A percentile compares a stretch with the other conserved stretches of the same genome.
These are phyloP conservation scores for Alternaria triticina DNA, from an alignment of 2,329 filamentous ascomycete species.

Conservation along the genomic window DNA sequence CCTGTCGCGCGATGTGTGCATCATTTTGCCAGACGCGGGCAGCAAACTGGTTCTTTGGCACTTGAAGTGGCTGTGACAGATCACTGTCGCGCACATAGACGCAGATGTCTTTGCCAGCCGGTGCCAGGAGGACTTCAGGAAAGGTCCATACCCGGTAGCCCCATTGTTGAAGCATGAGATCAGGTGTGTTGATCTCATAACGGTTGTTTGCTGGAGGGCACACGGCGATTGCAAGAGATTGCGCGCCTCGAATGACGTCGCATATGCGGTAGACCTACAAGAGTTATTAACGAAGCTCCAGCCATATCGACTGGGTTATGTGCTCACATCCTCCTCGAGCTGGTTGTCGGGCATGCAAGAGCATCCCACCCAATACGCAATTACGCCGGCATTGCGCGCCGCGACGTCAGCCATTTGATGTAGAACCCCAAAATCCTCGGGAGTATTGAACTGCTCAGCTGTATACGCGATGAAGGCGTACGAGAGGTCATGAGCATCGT, in stretches of 20 bases:
- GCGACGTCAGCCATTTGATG: conserved; percentile 50
- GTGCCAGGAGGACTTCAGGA: conserved; percentile 51
- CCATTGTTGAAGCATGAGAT: conserved; percentile 51
- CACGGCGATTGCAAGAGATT: conserved; percentile 52
- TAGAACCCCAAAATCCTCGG: conserved; percentile 36
- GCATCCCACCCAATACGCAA: conserved; percentile 54
- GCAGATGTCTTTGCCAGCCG: conserved; percentile 34
- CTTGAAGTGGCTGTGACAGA: conserved; percentile 21
- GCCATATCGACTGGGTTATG: neutral
- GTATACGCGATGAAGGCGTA: conserved; percentile 55
- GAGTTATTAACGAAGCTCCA: neutral
- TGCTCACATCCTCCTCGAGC: conserved; percentile 37
- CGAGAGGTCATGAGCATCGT: conserved; percentile 28
- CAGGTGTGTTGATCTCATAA: conserved; percentile 27
- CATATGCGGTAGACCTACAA: conserved; percentile 52
- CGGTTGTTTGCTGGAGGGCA: conserved; percentile 34
- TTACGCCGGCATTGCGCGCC: conserved; percentile 45
- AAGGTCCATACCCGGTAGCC: conserved; percentile 57
- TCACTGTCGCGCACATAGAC: conserved; percentile 44
- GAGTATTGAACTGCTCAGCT: conserved; percentile 46
- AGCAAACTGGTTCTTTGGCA: conserved; percentile 53
- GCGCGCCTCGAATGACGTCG: conserved; percentile 54
- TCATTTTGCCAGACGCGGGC: conserved; percentile 50
- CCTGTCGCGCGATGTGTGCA: conserved; percentile 41
- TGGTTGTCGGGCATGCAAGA: conserved; percentile 51